Base-by-base conservation (phyloP, 805 yeast species). In the Debaryomyces tyrocola region DNA sequence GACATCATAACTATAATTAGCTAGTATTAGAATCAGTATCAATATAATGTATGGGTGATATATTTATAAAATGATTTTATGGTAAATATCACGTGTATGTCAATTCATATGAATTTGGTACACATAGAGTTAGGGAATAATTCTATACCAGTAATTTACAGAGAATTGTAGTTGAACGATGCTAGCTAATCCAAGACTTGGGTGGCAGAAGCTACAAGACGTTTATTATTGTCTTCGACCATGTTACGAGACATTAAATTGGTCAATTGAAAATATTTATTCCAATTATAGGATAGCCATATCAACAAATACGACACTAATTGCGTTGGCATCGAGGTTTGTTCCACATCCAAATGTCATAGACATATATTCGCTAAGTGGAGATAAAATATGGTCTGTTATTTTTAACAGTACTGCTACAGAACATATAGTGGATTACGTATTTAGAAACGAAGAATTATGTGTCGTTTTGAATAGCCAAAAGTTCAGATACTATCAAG, bases 131-230 rank as follows among this genome's bases (percentile, higher is more conserved):
- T 24, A 7, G 10, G 27, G 27, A 7, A 24, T 5, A 9, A 2
- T 2, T 24, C 27, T 24, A 24, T 24, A 24, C 10, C 27, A 24
- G 7, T 24, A 24, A 24, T 24, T 2, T 24, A 24, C 27, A 24
- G 4, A 24, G 10, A 2, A 24, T 24, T 24, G 27, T 24, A 24
- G 5, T 24, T 2, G 10, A 14, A 24, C 40, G n/a, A 59, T 60
- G 63, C 53, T 56, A 29, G 51, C 70, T 2, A 70, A 63, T 53
- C 81, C 80, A 10, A 71, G 77, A 53, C 59, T 75, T 50, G 77
- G 77, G 37, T 90, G 97, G 97, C 96, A 90, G 62, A 77, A 84
- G 52, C 74, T 90, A 15, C 83, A 80, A 44, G 81, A 82, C 62
- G 85, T 81, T 8, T 88, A 79, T 61, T 90, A 89, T 54, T 71